Conservation (phyloP, 164 flowering plant species). For the Piper betle region DNA sequence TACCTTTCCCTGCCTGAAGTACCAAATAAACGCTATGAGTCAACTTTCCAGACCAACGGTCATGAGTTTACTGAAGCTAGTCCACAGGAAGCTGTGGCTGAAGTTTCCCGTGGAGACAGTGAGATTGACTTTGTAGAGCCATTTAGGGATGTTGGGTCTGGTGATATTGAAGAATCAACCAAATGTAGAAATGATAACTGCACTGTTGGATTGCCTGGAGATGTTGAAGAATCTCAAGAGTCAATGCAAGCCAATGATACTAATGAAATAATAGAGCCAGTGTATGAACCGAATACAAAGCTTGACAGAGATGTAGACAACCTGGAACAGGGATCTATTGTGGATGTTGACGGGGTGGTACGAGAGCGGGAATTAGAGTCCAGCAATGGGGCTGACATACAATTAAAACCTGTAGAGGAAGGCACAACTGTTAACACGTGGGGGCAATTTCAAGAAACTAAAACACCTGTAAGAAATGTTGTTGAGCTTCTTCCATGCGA, state of each 20-base stretch:
- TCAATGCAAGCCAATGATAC: constrained; percentile 11
- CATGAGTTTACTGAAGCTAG: constrained; percentile 29
- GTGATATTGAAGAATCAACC: constrained; percentile 33
- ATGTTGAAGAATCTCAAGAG: constrained; percentile 16
- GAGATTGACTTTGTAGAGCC: constrained; percentile 26
- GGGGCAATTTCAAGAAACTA: constrained; percentile 26
- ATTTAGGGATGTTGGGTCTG: constrained; percentile 63
- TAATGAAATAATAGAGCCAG: constrained; percentile 10
- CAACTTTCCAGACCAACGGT: constrained; percentile 16
- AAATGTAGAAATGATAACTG: constrained; percentile 9
- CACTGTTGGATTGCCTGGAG: constrained; percentile 9
- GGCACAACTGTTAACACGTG: constrained; percentile 17
- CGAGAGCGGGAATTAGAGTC: constrained; percentile 14
- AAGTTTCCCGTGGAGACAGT: constrained; percentile 11
- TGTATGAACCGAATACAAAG: constrained; percentile 11
- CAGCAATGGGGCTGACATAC: constrained; percentile 9
- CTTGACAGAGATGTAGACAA: constrained; percentile 9
- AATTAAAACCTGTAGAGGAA: constrained; percentile 4
- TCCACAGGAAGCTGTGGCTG: constrained; percentile 32
- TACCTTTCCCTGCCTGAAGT: constrained; percentile 17
- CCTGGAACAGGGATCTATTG: constrained; percentile 11
- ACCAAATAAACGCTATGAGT: constrained; percentile 28
- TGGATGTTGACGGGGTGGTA: constrained; percentile 9
- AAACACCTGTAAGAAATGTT: constrained; percentile 23
- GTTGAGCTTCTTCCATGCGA: constrained; percentile 23